Base-by-base conservation (phyloP, 2,329 filamentous ascomycete genomes). In the Emericellopsis atlantica region DNA sequence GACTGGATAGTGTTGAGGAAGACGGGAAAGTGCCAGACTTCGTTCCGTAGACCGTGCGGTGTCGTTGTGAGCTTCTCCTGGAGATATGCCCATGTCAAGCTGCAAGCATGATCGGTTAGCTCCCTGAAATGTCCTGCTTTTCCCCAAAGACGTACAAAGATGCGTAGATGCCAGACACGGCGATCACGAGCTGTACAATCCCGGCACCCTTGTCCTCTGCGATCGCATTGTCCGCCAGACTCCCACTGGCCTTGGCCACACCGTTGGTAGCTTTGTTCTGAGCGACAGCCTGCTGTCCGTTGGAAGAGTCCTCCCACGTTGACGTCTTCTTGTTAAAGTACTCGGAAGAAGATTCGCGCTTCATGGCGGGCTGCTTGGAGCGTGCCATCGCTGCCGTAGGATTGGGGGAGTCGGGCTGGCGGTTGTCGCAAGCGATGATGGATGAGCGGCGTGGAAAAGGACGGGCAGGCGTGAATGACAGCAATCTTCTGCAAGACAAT, bases 31-130 rank as follows among this genome's bases (percentile, higher is more conserved):
- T 83, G 87, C 74, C 95, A 98, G 51, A 85, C 79, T 59, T 93
- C 81, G 41, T 70, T 61, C 5, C 67, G 57, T 18, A 80, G 65
- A 44, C 83, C 83, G 62, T 96, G 92, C 7, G 79, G 73, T 10
- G 88, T 96, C 12, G 92, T 98, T 23, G 92, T 96, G 54, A 98
- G 86, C 54, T 92, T 88, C 64, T 98, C 92, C 70, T 98, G 92
- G 45, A 98, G 82, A 49, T 94, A 81, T 21, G 85, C 92, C 92
- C 92, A 98, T 29, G 89, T 93, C 40, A 98, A 68, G 66, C 90
- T 88, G 45, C 36, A 48, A 36, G 34, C 12, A 22, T 16, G 31
- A 32, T 21, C 14, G 29, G 40, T 38, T 24, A 38, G 40, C 23
- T 2, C 18, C 18, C 18, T 21, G 18, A 3, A 21, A 21, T 21